Percentiles rank a stretch among this genome's conserved stretches.
phyloP scores from a whole-genome alignment of 73 alveolate genomes.

The Symbiodinium pilosum region DNA sequence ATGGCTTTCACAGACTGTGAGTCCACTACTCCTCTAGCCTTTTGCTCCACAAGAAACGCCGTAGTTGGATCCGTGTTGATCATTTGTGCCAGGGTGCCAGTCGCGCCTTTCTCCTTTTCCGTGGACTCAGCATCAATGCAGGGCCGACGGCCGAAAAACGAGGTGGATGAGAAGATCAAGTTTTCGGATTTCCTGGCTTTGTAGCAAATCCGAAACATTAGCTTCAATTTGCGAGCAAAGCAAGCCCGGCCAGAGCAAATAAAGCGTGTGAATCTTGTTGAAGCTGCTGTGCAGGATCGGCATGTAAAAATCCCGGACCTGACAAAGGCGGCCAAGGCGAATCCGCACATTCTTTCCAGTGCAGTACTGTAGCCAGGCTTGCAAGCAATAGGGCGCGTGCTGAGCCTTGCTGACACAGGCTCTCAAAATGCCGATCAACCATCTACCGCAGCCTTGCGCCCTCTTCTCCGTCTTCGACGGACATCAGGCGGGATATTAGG shows the following conservation, averaged over 20 bases:
- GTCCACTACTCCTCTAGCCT: too few relatives aligned
- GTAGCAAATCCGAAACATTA: background rate
- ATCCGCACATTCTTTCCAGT: background rate
- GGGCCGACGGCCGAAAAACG: conserved; percentile 92
- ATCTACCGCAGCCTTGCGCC: conserved; percentile 92
- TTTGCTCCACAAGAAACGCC: too few relatives aligned
- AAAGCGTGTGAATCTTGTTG: background rate
- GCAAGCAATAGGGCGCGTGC: too few relatives aligned
- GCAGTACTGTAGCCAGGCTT: too few relatives aligned
- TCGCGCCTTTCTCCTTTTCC: conserved; percentile 30
- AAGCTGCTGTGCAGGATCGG: conserved; percentile 32
- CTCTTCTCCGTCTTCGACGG: conserved; percentile 89
- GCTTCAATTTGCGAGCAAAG: too few relatives aligned
- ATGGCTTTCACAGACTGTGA: too few relatives aligned
- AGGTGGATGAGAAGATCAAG: conserved; percentile 10
- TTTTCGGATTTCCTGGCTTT: background rate
- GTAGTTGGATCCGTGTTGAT: too few relatives aligned
- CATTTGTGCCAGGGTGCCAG: conserved; percentile 5
- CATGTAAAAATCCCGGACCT: conserved; percentile 88
- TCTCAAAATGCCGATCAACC: conserved; percentile 86
- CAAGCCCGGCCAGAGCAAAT: too few relatives aligned
- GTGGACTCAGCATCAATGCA: conserved; percentile 89
- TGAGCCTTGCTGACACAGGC: too few relatives aligned
- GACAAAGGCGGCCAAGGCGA: conserved; percentile 89
- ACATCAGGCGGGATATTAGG: conserved; percentile 25